Base-by-base conservation (phyloP, 805 yeast genomes). In the Hanseniaspora occidentalis region DNA sequence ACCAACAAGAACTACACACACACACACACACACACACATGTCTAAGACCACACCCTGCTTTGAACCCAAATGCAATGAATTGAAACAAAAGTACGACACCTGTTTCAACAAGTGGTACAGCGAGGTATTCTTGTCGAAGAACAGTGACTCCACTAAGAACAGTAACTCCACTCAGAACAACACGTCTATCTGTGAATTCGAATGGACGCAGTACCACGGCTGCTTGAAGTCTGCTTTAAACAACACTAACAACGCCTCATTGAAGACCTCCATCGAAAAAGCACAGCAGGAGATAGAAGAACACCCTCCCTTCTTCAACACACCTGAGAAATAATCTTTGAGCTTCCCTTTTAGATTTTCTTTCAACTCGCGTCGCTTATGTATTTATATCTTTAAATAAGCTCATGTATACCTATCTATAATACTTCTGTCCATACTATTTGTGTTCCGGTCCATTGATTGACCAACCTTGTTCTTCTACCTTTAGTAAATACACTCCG, bases 51-150 rank as follows among this genome's bases (percentile, higher is more conserved):
- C 36, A 33, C 36, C 36, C 4, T 82, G 94, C 40, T 79, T 84
- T 66, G 95, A 95, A 27, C 94, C 94, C 20, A 95, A 86, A 60
- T 85, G 96, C 60, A 84, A 89, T 24, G 79, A 75, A 35, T 72
- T 77, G 38, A 85, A 85, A 61, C 73, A 73, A 50, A 73, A 76
- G 53, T 86, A 85, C 53, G 95, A 85, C 54, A 80, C 77, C 51
- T 85, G 96, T 60, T 85, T 85, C 65, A 84, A 83, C 60, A 68
- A 70, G 46, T 84, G 96, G 96, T 85, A 86, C 54, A 75, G 84
- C 2, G 94, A 85, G 56, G 65, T 77, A 55, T 77, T 77, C 47
- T 60, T 77, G 31, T 17, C 38, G 4, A 33, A 33, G 18, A 26
- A 36, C 17, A 38, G 25, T 5, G 19, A 33, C 3, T 8, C 33